phyloP scores from a whole-genome alignment of 192 early-diverging fungal genomes.

The Oehlia diaphana region DNA sequence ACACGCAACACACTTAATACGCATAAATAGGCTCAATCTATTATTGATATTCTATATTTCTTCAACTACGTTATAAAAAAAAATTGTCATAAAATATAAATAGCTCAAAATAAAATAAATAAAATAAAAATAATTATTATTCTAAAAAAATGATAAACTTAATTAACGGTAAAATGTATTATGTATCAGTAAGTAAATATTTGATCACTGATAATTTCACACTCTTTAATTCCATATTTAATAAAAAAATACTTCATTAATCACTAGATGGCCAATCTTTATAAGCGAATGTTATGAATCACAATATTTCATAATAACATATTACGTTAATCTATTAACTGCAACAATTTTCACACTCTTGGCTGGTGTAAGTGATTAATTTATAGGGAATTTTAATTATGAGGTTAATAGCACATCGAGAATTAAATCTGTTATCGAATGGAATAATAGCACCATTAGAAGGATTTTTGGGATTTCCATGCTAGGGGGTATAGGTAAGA shows the following conservation, averaged over 20 bases:
- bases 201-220: too few relatives aligned
- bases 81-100: too few relatives aligned
- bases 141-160: too few relatives aligned
- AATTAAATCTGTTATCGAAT: background rate
- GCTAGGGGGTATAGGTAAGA: background rate
- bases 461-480: background rate
- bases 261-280: background rate
- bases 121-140: too few relatives aligned
- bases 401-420: background rate
- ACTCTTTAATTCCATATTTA: too few relatives aligned
- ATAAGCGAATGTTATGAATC: background rate
- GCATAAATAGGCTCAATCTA: too few relatives aligned
- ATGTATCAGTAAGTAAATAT: too few relatives aligned
- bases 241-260: background rate
- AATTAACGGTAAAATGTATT: too few relatives aligned
- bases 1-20: too few relatives aligned
- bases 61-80: background rate
- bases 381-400: background rate
- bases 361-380: background rate
- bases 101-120: too few relatives aligned
- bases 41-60: too few relatives aligned
- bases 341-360: background rate
- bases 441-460: constrained; percentile 16
- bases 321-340: background rate
- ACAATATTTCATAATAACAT: background rate